Conservation (phyloP, 768 basidiomycete species). For the Mycena haematopus region DNA sequence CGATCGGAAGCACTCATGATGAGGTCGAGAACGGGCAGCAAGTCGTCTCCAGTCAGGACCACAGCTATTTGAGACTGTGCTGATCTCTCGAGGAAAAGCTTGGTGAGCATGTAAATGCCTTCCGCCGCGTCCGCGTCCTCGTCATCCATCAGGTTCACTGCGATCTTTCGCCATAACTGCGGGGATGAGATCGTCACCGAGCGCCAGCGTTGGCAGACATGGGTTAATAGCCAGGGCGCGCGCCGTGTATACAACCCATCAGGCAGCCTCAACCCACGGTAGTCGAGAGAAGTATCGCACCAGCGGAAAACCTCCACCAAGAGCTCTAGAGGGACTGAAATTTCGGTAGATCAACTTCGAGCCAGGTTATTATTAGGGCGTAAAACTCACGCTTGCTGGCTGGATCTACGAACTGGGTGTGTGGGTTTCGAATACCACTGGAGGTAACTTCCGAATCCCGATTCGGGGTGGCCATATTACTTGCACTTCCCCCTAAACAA, state of each 20-base stretch:
- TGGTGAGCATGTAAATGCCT: background rate
- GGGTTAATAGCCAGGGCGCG: slow-evolving; percentile 15
- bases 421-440: background rate
- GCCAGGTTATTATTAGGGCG: too few relatives aligned
- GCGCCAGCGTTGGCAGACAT: slow-evolving; percentile 15
- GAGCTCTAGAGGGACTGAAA: slow-evolving; percentile 13
- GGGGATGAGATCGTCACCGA: slow-evolving; percentile 2
- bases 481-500: too few relatives aligned
- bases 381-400: background rate
- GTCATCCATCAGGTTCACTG: background rate
- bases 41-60: background rate
- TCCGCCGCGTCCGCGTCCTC: background rate
- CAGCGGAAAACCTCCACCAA: slow-evolving; percentile 8
- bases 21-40: background rate
- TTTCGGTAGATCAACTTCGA: too few relatives aligned
- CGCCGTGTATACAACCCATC: background rate
- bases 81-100: slow-evolving; percentile 14
- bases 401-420: background rate
- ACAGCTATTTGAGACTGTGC: slow-evolving; percentile 5
- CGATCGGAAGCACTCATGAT: slow-evolving; percentile 9
- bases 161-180: slow-evolving; percentile 11
- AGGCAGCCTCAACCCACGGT: background rate
- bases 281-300: background rate
- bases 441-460: too few relatives aligned
- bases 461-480: too few relatives aligned